These are phyloP conservation scores for Hyphopichia khmerensis DNA, from an alignment of 1,139 yeast genomes.

Conservation along the genomic window DNA sequence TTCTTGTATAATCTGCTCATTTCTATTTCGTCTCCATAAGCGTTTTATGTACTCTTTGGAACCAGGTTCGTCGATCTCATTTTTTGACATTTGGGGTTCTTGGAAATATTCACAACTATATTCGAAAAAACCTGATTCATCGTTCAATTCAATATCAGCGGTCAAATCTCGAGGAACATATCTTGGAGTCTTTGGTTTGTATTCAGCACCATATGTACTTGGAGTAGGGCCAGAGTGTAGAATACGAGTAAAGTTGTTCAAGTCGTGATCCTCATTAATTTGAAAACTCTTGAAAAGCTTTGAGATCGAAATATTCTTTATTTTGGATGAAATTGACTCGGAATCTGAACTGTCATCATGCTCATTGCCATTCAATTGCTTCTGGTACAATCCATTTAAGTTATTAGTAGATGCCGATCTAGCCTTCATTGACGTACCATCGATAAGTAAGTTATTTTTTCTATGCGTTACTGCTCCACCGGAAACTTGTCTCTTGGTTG, in stretches of 20 bases:
- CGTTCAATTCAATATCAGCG: slow-evolving; percentile 52
- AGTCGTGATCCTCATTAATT: slow-evolving; percentile 40
- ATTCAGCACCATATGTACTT: slow-evolving; percentile 50
- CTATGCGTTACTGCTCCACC: slow-evolving; percentile 32
- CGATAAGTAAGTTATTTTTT: slow-evolving; percentile 28
- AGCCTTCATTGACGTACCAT: slow-evolving; percentile 27
- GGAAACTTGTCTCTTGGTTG: slow-evolving; percentile 29
- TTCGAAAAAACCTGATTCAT: slow-evolving; percentile 76
- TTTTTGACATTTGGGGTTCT: slow-evolving; percentile 90
- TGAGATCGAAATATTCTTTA: slow-evolving; percentile 42
- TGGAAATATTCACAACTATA: slow-evolving; percentile 92
- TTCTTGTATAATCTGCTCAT: slow-evolving; percentile 79
- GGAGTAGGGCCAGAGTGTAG: slow-evolving; percentile 42
- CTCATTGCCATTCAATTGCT: slow-evolving; percentile 4
- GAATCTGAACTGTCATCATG: slow-evolving; percentile 23
- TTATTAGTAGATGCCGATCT: slow-evolving; percentile 35
- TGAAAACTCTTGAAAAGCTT: slow-evolving; percentile 44
- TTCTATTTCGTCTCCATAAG: slow-evolving; percentile 87
- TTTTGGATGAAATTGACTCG: slow-evolving; percentile 36
- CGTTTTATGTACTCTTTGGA: slow-evolving; percentile 81
- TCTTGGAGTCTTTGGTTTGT: slow-evolving; percentile 52
- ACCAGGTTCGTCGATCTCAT: slow-evolving; percentile 91
- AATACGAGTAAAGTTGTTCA: slow-evolving; percentile 38
- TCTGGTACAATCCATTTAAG: slow-evolving; percentile 9
- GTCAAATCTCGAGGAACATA: slow-evolving; percentile 40